phyloP scores from a whole-genome alignment of 129 eudicot species.

The Deinandra increscens region DNA sequence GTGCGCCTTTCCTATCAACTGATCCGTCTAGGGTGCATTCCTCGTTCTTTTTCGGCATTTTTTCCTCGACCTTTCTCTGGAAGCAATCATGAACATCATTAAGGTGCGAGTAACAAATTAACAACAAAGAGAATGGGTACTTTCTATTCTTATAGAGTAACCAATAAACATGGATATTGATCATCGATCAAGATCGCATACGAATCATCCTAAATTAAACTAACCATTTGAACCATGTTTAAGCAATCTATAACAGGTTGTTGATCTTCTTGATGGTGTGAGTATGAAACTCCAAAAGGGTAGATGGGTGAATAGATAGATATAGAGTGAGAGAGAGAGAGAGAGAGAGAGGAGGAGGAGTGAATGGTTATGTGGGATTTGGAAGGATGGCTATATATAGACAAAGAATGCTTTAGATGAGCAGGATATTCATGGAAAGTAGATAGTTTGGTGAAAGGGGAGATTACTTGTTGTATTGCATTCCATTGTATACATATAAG shows the following conservation, averaged over 20 bases:
- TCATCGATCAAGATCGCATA: not conserved
- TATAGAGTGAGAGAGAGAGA: not conserved
- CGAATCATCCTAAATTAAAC: slow-evolving; percentile 16
- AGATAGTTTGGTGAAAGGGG: slow-evolving; percentile 20
- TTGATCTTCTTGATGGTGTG: slow-evolving; percentile 13
- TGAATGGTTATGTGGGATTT: not conserved
- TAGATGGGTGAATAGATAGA: slow-evolving; percentile 8
- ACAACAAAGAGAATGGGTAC: too few relatives aligned
- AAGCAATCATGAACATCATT: not conserved
- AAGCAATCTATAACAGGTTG: slow-evolving; percentile 44
- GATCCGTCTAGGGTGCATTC: slow-evolving; percentile 72
- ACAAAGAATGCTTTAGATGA: slow-evolving; percentile 16
- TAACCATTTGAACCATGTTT: slow-evolving; percentile 40
- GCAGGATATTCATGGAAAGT: slow-evolving; percentile 15
- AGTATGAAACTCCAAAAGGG: not conserved
- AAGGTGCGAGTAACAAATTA: not conserved
- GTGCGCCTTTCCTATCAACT: slow-evolving; percentile 63
- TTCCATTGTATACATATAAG: too few relatives aligned
- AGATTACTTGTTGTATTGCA: slow-evolving; percentile 25
- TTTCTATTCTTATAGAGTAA: not conserved
- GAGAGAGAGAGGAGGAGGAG: not conserved
- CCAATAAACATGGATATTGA: not conserved
- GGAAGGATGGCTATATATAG: slow-evolving; percentile 32
- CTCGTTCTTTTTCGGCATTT: slow-evolving; percentile 32
- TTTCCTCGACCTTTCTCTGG: slow-evolving; percentile 44